Percentiles rank a stretch among this genome's conserved stretches.
Conservation (phyloP, 2,329 filamentous ascomycete species). For the Chaetomiaceae sp. region DNA sequence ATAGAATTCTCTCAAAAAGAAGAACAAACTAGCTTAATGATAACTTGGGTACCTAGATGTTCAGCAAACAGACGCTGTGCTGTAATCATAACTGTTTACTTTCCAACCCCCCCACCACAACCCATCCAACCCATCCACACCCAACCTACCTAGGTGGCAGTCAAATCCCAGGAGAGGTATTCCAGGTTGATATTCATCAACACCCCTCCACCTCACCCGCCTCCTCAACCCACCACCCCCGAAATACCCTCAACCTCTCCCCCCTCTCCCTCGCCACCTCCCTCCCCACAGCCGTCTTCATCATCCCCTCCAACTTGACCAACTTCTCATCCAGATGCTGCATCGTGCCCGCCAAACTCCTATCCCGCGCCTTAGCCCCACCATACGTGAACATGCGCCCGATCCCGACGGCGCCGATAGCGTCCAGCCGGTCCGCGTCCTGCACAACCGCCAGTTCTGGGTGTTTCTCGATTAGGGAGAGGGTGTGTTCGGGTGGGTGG, state of each 20-base stretch:
- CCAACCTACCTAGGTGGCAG: too few species aligned
- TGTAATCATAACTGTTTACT: too few species aligned
- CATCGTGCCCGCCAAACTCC: conserved; percentile 62
- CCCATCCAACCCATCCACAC: too few species aligned
- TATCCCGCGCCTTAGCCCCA: conserved; percentile 51
- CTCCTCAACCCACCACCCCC: conserved; percentile 57
- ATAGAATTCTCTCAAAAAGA: too few species aligned
- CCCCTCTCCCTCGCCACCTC: conserved; percentile 50
- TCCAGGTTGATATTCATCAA: too few species aligned
- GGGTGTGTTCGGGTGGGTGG: conserved; percentile 52
- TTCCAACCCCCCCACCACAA: too few species aligned
- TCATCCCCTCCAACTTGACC: conserved; percentile 57
- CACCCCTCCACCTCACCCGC: conserved; percentile 12
- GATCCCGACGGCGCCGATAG: conserved; percentile 81
- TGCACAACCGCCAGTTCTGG: conserved; percentile 83
- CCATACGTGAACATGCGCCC: conserved; percentile 73
- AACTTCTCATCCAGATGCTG: conserved; percentile 76
- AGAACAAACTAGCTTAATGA: too few species aligned
- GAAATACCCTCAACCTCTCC: conserved; percentile 47
- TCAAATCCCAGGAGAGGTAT: too few species aligned
- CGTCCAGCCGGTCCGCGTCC: conserved; percentile 89
- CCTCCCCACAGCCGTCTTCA: conserved; percentile 57
- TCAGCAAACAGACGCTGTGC: too few species aligned
- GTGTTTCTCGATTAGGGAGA: conserved; percentile 55
- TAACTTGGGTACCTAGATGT: too few species aligned